Conservation (phyloP, 306 rosid species). For the Glycine soja region DNA sequence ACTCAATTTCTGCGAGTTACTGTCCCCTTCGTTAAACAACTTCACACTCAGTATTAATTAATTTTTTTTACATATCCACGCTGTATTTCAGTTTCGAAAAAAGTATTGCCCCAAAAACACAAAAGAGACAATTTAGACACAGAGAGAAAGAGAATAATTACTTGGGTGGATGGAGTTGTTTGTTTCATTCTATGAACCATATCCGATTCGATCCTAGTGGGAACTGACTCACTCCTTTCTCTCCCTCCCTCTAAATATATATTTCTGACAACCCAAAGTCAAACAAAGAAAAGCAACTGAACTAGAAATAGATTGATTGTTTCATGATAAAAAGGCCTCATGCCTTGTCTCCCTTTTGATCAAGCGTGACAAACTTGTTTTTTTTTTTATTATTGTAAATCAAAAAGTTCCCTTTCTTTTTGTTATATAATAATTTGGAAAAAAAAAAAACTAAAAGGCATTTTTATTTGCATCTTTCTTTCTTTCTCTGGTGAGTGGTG, state of each 20-base stretch:
- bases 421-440: neutral
- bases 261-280: constrained; percentile 8
- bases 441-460: too few relatives aligned
- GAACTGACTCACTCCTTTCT: neutral
- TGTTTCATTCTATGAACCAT: neutral
- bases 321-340: neutral
- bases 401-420: neutral
- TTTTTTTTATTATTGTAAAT: constrained; percentile 5
- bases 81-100: neutral
- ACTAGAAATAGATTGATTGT: neutral
- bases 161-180: constrained; percentile 24
- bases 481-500: neutral
- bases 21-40: neutral
- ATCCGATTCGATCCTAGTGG: constrained; percentile 19
- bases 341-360: neutral
- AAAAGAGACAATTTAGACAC: constrained; percentile 8
- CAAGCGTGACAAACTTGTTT: constrained; percentile 21
- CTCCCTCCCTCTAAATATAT: neutral
- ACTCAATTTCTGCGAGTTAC: neutral
- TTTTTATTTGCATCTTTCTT: neutral
- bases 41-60: neutral
- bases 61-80: neutral
- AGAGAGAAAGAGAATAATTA: constrained; percentile 8
- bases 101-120: neutral
- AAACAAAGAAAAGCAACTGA: constrained; percentile 8